Evolutionary conservation across 805 yeast species (phyloP).

Genomic region (Cyberlindnera euphorbiiphila): DNA sequence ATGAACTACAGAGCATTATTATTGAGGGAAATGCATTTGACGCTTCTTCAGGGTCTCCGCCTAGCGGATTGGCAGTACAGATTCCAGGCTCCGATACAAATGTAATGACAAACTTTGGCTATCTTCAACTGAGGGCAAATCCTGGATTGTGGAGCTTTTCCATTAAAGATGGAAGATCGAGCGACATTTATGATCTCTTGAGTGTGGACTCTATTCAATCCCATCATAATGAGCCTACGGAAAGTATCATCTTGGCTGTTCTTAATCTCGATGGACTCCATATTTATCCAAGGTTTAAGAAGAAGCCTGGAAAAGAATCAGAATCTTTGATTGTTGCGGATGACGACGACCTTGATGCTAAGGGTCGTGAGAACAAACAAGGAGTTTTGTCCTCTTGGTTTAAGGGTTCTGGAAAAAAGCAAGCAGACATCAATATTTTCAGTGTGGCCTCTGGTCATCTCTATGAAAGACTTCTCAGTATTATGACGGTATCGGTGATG

Average conservation of each 20-base stretch:
- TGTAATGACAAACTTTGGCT: conserved; percentile 80
- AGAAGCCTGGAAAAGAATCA: conserved; percentile 38
- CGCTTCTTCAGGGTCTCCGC: conserved; percentile 24
- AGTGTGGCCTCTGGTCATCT: conserved; percentile 79
- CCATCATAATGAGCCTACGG: conserved; percentile 3
- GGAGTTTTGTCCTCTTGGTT: conserved; percentile 18
- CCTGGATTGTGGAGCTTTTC: conserved; percentile 69
- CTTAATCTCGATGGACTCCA: conserved; percentile 43
- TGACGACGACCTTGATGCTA: conserved; percentile 6
- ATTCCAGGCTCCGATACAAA: conserved; percentile 46
- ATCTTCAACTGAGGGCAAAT: conserved; percentile 68
- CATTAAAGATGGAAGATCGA: conserved; percentile 40
- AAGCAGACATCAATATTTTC: conserved; percentile 73
- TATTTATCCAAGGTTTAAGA: conserved; percentile 42
- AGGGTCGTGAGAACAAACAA: conserved; percentile 8
- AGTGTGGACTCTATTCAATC: conserved; percentile 28
- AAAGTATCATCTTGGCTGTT: conserved; percentile 32
- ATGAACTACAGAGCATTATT: conserved; percentile 48
- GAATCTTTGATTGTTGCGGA: conserved; percentile 17
- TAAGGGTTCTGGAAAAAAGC: conserved; percentile 17
- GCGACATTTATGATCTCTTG: conserved; percentile 38
- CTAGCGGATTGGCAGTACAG: conserved; percentile 24
- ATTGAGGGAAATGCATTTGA: conserved; percentile 71
- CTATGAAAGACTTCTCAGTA: conserved; percentile 68
- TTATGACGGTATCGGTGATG: conserved; percentile 80